Evolutionary conservation across 2,329 filamentous ascomycete species (phyloP), one percentile per base, ranked within the genome.

Genomic region (Plenodomus lindquistii): DNA sequence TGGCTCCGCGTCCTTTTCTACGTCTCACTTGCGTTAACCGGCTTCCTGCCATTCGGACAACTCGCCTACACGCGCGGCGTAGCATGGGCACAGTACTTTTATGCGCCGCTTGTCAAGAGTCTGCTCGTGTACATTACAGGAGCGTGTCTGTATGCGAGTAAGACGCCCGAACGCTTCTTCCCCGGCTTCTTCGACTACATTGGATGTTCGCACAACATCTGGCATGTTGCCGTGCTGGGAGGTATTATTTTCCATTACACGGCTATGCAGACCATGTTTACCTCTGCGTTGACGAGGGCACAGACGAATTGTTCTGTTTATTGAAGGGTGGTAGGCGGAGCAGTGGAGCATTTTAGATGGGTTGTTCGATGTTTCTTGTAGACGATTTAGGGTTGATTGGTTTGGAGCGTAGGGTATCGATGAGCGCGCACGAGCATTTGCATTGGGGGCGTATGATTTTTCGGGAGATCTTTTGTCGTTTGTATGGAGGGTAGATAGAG

Each of bases 201-300:
- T 35, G 94, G 94, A 34, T 92, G 91, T 38, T 95, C 90, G 71
- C 94, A 99, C 75, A 99, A 99, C 73, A 85, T 99, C 49, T 99
- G 94, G 94, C 94, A 99, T 73, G 75, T 96, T 27, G 94, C 94
- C 7, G 94, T 99, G 10, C 78, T 99, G 21, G 91, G 92, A 15
- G 94, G 94, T 10, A 99, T 99, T 48, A 74, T 97, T n/a, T 97
- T 96, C 71, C 94, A 99, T 73, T 99, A 97, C 75, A 81, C 83
- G 18, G 94, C 94, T 16, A 97, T 99, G 93, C 89, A 97, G 73
- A 84, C 91, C 46, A 94, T 99, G 73, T 99, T 99, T 67, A 81
- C 87, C 5, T 72, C 75, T 43, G 78, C 78, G 1, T 75, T 79
- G 57, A 50, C 57, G 10, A 48, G 71, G 37, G 67, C 69, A 16